Percentiles rank a stretch among this genome's conserved stretches.
Conservation (phyloP, 2,329 filamentous ascomycete species). For the Beauveria medogensis region DNA sequence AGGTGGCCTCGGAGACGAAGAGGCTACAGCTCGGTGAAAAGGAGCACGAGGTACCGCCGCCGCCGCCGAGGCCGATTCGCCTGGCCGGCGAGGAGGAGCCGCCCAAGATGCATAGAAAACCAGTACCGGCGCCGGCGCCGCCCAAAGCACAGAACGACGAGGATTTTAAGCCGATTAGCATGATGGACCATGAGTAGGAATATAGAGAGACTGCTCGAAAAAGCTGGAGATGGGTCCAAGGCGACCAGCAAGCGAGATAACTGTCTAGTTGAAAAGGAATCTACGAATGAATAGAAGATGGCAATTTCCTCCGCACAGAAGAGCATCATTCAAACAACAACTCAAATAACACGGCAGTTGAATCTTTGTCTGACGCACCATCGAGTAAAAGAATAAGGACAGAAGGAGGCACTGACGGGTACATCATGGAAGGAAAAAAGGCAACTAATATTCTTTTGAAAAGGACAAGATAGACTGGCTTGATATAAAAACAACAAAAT, state of each 20-base stretch:
- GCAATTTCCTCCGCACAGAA: no score
- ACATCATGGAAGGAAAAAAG: neutral
- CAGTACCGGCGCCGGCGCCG: neutral
- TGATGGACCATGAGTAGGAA: neutral
- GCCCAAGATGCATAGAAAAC: conserved; percentile 3
- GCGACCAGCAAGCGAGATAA: no score
- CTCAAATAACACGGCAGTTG: no score
- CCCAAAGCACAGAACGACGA: neutral
- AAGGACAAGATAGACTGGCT: neutral
- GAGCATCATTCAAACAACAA: no score
- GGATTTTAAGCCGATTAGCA: neutral
- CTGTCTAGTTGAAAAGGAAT: no score
- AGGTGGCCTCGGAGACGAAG: neutral
- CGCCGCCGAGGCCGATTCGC: conserved; percentile 1
- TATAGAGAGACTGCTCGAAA: neutral
- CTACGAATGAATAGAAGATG: no score
- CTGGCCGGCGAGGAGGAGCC: neutral
- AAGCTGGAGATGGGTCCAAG: neutral
- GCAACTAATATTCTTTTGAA: no score
- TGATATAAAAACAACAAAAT: conserved; percentile 1
- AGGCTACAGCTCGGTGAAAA: neutral
- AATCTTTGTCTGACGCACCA: no score
- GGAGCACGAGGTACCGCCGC: neutral
- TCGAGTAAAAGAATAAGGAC: neutral
- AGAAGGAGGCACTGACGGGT: neutral